Evolutionary conservation across 805 yeast species (phyloP).

Genomic region (Cyberlindnera sargentensis): DNA sequence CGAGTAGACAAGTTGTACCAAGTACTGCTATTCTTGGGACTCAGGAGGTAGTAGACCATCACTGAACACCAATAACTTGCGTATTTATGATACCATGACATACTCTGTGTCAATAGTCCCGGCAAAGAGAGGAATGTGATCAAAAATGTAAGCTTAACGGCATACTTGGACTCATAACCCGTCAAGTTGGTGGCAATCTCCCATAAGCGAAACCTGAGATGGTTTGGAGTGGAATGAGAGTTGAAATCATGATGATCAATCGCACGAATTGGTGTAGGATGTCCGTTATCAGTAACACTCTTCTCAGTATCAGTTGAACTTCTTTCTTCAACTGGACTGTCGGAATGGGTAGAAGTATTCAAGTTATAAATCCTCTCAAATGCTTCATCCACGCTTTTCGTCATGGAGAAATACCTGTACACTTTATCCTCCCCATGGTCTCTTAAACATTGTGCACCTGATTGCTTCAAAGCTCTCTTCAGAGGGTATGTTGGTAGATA

Average conservation of each 20-base stretch:
- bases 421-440: constrained; percentile 44
- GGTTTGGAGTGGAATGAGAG: constrained; percentile 30
- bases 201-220: constrained; percentile 35
- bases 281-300: neutral
- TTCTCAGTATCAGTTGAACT: too few relatives aligned
- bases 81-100: constrained; percentile 35
- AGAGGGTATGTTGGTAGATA: constrained; percentile 33
- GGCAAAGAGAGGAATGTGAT: constrained; percentile 36
- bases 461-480: constrained; percentile 31
- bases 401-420: constrained; percentile 34
- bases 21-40: constrained; percentile 34
- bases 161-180: constrained; percentile 36
- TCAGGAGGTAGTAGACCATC: constrained; percentile 29
- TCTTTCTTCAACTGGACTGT: too few relatives aligned
- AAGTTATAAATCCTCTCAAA: constrained; percentile 37
- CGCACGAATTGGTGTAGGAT: constrained; percentile 26
- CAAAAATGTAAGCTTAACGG: constrained; percentile 33
- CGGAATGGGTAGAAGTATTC: constrained; percentile 29
- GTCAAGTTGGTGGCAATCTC: constrained; percentile 24
- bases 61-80: constrained; percentile 39
- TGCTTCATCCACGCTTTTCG: constrained; percentile 38
- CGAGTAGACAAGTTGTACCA: constrained; percentile 30
- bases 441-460: constrained; percentile 35
- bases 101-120: constrained; percentile 32
- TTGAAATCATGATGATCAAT: constrained; percentile 36